Base-by-base conservation (phyloP, 305 asterid species). In the Fraxinus baroniana region DNA sequence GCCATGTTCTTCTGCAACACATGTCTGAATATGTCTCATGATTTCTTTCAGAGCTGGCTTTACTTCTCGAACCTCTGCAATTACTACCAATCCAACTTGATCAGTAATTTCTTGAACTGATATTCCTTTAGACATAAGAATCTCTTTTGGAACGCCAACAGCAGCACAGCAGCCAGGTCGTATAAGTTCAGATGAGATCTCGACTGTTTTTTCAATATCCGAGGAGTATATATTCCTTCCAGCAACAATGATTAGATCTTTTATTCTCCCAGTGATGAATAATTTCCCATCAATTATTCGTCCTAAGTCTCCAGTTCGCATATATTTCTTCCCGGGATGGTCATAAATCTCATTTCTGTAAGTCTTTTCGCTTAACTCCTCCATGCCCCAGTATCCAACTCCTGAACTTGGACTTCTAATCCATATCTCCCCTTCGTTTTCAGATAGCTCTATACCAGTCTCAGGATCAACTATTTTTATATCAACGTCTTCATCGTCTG, bases 81-180 rank as follows among this genome's bases (percentile, higher is more conserved):
- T 88, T 15, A 91, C 87, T 83, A 92, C 94, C 85, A 92, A 80
- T 30, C 97, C 94, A 77, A 90, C 84, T 71, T 91, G 89, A 76
- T 93, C 97, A 70, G 89, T 88, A 80, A 70, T 73, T 80, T 92
- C 94, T 37, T 89, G 86, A 79, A 89, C 66, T 30, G 80, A 85
- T 64, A 93, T 82, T 26, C 94, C 95, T 85, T 92, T 93, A 3
- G 91, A 83, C 76, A 80, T 57, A 33, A 93, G 87, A 73, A 79
- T 82, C 80, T 93, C 97, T 77, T 82, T 87, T 1, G 93, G 95
- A 86, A 93, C 90, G 46, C 91, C 92, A 83, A 93, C 85, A n/a
- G 88, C 97, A 83, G 97, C 97, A 80, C 92, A 89, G 39, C 97
- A 93, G 5, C 97, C 97, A 2, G 97, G 97, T 5, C 97, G 94